phyloP scores from a whole-genome alignment of 192 early-diverging fungal species.

The Backusella morwellensis region DNA sequence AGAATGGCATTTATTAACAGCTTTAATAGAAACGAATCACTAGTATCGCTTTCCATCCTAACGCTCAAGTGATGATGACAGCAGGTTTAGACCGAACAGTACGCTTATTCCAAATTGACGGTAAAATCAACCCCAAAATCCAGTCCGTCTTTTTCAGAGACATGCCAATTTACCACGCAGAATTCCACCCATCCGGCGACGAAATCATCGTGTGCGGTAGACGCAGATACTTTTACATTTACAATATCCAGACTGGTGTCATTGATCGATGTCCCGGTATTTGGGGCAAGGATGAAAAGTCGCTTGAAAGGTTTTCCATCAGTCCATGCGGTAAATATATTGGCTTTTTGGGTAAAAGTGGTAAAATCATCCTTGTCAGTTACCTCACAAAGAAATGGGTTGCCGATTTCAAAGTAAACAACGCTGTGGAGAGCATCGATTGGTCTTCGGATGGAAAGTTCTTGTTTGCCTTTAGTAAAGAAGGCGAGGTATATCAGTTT shows the following conservation, averaged over 20 bases:
- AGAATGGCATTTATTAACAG: conserved; percentile 12
- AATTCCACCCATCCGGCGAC: conserved; percentile 74
- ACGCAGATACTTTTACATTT: conserved; percentile 79
- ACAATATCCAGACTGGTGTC: conserved; percentile 74
- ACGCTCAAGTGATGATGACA: conserved; percentile 82
- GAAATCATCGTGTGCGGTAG: conserved; percentile 78
- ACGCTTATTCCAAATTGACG: conserved; percentile 89
- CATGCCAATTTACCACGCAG: conserved; percentile 75
- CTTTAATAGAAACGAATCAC: conserved; percentile 58
- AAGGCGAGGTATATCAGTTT: conserved; percentile 91
- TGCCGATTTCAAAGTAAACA: conserved; percentile 89
- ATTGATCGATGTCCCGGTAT: conserved; percentile 74
- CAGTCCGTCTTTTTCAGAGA: conserved; percentile 89
- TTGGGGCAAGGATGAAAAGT: conserved; percentile 71
- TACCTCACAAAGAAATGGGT: conserved; percentile 86
- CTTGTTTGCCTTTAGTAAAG: conserved; percentile 74
- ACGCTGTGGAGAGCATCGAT: conserved; percentile 62
- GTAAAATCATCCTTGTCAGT: conserved; percentile 80
- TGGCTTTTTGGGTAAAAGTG: conserved; percentile 77
- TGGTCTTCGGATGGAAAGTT: conserved; percentile 81
- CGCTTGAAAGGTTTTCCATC: conserved; percentile 65
- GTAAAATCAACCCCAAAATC: conserved; percentile 89
- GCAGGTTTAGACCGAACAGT: conserved; percentile 88
- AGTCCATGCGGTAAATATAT: conserved; percentile 73
- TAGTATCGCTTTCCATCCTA: conserved; percentile 85